Conservation (phyloP, 2,329 filamentous ascomycete genomes). For the Venturia pyrina region DNA sequence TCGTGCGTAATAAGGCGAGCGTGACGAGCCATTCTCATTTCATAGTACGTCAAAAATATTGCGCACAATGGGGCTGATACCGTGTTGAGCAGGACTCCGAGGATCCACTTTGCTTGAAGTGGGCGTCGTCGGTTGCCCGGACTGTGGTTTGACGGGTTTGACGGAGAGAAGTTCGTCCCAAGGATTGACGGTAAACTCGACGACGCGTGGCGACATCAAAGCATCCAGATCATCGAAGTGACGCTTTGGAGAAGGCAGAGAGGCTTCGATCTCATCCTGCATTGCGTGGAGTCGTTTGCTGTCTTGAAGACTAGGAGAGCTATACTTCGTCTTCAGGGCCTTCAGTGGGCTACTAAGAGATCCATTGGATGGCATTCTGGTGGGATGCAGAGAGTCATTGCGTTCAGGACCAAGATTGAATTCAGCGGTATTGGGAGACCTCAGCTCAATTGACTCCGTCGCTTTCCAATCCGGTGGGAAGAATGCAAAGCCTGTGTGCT, state of each 20-base stretch:
- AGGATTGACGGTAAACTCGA: slow-evolving; percentile 62
- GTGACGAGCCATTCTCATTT: slow-evolving; percentile 17
- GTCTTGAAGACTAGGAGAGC: slow-evolving; percentile 29
- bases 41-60: slow-evolving; percentile 71
- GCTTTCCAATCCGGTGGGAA: neutral
- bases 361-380: neutral
- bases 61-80: slow-evolving; percentile 63
- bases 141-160: slow-evolving; percentile 20
- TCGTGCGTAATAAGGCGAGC: neutral
- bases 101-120: slow-evolving; percentile 51
- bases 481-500: slow-evolving; percentile 2
- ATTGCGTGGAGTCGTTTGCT: slow-evolving; percentile 28
- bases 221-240: slow-evolving; percentile 36
- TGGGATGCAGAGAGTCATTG: neutral
- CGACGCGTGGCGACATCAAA: slow-evolving; percentile 60
- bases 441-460: neutral
- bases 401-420: neutral
- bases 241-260: slow-evolving; percentile 18
- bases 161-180: slow-evolving; percentile 30
- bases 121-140: slow-evolving; percentile 38
- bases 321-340: slow-evolving; percentile 26
- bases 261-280: slow-evolving; percentile 29
- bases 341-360: neutral
- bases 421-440: slow-evolving; percentile 2
- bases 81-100: slow-evolving; percentile 63